Conservation (phyloP, 805 yeast species). For the fission yeast (Schizosaccharomyces pombe) region DNA sequence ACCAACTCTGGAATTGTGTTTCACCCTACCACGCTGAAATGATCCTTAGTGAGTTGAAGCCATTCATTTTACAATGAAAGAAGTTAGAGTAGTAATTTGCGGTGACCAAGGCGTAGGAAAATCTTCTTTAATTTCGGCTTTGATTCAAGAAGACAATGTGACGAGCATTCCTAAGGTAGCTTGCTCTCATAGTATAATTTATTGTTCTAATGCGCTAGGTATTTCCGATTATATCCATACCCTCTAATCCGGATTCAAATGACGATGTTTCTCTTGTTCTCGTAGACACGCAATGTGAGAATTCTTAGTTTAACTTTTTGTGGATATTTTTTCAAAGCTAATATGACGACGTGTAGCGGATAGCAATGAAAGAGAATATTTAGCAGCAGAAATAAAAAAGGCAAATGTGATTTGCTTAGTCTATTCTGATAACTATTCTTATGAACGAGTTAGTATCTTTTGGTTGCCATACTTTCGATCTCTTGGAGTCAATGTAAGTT, state of each 20-base stretch:
- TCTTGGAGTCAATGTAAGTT: constrained; percentile 49
- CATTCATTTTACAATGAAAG: constrained; percentile 12
- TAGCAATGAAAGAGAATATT: constrained; percentile 31
- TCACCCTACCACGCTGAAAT: neutral
- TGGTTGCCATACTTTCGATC: constrained; percentile 91
- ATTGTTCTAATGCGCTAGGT: constrained; percentile 50
- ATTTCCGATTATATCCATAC: constrained; percentile 64
- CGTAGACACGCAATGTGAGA: constrained; percentile 39
- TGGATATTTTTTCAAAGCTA: too few relatives aligned
- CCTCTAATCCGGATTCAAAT: constrained; percentile 38
- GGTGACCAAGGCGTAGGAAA: constrained; percentile 35
- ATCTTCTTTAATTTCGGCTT: constrained; percentile 35
- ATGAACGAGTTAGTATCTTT: constrained; percentile 70
- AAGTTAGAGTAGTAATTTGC: constrained; percentile 62
- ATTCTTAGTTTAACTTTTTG: neutral
- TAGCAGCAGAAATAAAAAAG: constrained; percentile 52
- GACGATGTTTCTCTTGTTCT: constrained; percentile 43
- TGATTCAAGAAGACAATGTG: constrained; percentile 20
- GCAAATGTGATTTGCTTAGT: constrained; percentile 91
- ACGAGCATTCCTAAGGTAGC: constrained; percentile 17
- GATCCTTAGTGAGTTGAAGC: neutral
- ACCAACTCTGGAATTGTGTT: too few relatives aligned
- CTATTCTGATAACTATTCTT: constrained; percentile 81
- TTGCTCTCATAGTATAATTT: constrained; percentile 25
- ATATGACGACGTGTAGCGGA: constrained; percentile 10